Percentiles rank a stretch among this genome's conserved stretches.
Conservation (phyloP, 768 basidiomycete genomes). For the Suillus placidus region DNA sequence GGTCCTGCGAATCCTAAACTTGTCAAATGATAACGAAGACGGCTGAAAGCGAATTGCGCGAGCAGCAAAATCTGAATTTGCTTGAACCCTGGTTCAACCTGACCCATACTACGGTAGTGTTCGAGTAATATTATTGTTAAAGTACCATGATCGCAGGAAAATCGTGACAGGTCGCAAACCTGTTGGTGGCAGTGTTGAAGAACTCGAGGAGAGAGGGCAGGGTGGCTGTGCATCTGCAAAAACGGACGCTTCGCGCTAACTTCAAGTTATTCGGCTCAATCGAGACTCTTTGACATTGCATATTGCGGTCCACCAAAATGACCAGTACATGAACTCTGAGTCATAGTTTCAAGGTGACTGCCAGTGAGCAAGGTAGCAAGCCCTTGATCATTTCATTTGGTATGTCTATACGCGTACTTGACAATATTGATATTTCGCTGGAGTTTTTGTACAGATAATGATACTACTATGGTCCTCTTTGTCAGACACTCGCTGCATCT, state of each 20-base stretch:
- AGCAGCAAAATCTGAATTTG: neutral
- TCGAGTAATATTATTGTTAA: neutral
- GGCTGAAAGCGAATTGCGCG: neutral
- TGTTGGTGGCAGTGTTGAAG: slow-evolving; percentile 2
- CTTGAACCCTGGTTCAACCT: neutral
- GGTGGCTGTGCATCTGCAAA: neutral
- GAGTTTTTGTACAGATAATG: neutral
- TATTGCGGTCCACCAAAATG: neutral
- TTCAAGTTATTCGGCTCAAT: neutral
- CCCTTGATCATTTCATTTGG: neutral
- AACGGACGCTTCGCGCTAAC: neutral
- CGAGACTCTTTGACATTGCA: neutral
- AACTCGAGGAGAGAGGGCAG: neutral
- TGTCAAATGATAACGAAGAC: neutral
- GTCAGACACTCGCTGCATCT: neutral
- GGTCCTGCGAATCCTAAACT: slow-evolving; percentile 1
- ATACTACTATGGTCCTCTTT: neutral
- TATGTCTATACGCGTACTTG: neutral
- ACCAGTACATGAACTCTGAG: neutral
- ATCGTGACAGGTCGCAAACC: neutral
- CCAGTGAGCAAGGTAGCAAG: neutral
- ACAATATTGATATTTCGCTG: neutral
- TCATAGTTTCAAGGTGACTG: neutral
- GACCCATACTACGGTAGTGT: neutral
- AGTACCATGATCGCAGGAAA: neutral